phyloP scores from a whole-genome alignment of 2,329 filamentous ascomycete species.

The Acephala macrosclerotiorum region DNA sequence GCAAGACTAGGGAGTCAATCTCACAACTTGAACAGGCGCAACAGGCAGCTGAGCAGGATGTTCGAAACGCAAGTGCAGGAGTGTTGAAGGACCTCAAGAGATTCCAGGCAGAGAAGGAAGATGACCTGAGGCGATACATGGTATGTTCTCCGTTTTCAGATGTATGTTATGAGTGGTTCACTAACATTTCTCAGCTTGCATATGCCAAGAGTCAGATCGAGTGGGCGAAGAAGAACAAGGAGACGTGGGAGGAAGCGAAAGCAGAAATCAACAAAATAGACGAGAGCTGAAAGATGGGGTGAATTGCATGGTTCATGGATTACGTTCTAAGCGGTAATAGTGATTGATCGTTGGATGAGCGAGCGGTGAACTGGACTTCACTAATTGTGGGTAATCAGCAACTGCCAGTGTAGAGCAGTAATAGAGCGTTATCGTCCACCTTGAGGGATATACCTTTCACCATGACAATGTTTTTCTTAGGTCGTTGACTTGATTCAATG shows the following conservation, averaged over 20 bases:
- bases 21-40: slow-evolving; percentile 89
- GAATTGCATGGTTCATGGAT: slow-evolving; percentile 19
- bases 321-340: slow-evolving; percentile 28
- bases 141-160: slow-evolving; percentile 59
- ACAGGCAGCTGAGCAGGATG: slow-evolving; percentile 86
- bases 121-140: slow-evolving; percentile 94
- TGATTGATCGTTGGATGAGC: slow-evolving; percentile 14
- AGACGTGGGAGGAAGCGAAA: slow-evolving; percentile 77
- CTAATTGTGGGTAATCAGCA: slow-evolving; percentile 29
- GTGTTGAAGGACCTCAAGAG: slow-evolving; percentile 89
- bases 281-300: slow-evolving; percentile 40
- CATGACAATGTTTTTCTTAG: no score
- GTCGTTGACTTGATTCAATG: neutral
- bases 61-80: slow-evolving; percentile 88
- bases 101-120: slow-evolving; percentile 96
- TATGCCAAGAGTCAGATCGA: slow-evolving; percentile 77
- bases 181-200: slow-evolving; percentile 60
- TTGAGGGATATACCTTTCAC: neutral
- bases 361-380: slow-evolving; percentile 27
- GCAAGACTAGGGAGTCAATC: slow-evolving; percentile 91
- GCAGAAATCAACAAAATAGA: slow-evolving; percentile 75
- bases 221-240: slow-evolving; percentile 76
- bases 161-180: neutral
- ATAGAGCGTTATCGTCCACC: neutral
- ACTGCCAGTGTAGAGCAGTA: slow-evolving; percentile 26